These are phyloP conservation scores for Sporisorium graminicola DNA, from an alignment of 1,284 basidiomycete species.

Conservation along the genomic window DNA sequence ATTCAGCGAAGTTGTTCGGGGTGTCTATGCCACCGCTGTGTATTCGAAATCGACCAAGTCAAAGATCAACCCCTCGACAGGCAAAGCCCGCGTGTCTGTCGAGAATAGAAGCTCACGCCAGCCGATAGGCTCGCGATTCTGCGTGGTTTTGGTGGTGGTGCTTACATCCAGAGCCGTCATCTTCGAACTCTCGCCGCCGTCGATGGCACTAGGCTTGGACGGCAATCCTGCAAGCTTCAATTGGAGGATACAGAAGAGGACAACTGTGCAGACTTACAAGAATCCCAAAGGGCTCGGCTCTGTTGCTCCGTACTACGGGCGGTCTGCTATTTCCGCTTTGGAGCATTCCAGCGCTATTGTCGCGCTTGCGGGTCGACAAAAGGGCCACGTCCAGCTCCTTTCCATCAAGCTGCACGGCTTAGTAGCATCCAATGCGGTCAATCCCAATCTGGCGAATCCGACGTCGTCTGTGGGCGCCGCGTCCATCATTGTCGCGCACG, in stretches of 20 bases:
- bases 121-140: not conserved
- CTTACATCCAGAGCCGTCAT: slow-evolving; percentile 52
- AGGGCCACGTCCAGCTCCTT: slow-evolving; percentile 61
- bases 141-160: slow-evolving; percentile 49
- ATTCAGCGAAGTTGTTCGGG: slow-evolving; percentile 58
- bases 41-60: not conserved
- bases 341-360: slow-evolving; percentile 27
- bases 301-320: slow-evolving; percentile 18
- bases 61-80: slow-evolving; percentile 4
- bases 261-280: slow-evolving; percentile 44
- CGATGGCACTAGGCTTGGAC: not conserved
- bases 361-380: slow-evolving; percentile 58
- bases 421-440: not conserved
- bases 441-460: slow-evolving; percentile 1
- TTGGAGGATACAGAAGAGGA: slow-evolving; percentile 49
- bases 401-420: slow-evolving; percentile 18
- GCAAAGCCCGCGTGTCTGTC: slow-evolving; percentile 17
- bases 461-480: slow-evolving; percentile 40
- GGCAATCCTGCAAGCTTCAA: not conserved
- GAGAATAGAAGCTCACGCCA: not conserved
- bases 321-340: not conserved
- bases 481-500: slow-evolving; percentile 61
- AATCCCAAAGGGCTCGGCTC: slow-evolving; percentile 45
- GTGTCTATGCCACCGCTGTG: slow-evolving; percentile 49
- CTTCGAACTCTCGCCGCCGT: slow-evolving; percentile 49